These are phyloP conservation scores for Monilinia fructicola DNA, from an alignment of 2,329 filamentous ascomycete genomes.

Conservation along the genomic window DNA sequence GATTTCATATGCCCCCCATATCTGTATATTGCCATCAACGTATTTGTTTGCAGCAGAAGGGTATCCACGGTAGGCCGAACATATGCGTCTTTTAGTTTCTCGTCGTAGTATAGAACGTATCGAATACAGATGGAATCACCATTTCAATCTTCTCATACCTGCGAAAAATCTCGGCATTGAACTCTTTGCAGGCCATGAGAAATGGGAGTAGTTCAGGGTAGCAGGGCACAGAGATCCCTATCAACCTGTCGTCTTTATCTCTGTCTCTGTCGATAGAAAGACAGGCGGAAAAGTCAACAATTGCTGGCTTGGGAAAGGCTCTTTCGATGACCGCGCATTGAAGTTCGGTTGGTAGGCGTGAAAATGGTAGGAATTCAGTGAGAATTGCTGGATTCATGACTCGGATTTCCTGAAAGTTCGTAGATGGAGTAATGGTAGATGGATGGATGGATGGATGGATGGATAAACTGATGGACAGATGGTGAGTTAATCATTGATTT, in stretches of 20 bases:
- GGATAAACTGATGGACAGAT: too few relatives aligned
- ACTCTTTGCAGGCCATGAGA: neutral
- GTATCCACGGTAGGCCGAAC: neutral
- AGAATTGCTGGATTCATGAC: neutral
- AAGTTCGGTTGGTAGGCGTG: neutral
- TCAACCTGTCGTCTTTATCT: neutral
- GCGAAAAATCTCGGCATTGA: neutral
- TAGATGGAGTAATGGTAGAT: neutral
- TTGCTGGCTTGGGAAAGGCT: neutral
- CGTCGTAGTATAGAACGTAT: too few relatives aligned
- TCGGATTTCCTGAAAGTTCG: neutral
- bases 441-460: too few relatives aligned
- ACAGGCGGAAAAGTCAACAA: neutral
- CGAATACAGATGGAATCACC: neutral
- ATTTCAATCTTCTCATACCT: neutral
- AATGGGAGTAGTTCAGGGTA: neutral
- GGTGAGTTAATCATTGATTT: neutral
- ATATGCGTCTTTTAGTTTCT: neutral
- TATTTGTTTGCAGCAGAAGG: neutral
- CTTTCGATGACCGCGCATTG: neutral
- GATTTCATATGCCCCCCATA: neutral
- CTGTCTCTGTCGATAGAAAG: too few relatives aligned
- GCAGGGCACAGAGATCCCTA: too few relatives aligned
- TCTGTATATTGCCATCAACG: neutral
- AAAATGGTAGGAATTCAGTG: neutral